Conservation (phyloP, 169 alveolate species). For the Plasmodium vivax region DNA sequence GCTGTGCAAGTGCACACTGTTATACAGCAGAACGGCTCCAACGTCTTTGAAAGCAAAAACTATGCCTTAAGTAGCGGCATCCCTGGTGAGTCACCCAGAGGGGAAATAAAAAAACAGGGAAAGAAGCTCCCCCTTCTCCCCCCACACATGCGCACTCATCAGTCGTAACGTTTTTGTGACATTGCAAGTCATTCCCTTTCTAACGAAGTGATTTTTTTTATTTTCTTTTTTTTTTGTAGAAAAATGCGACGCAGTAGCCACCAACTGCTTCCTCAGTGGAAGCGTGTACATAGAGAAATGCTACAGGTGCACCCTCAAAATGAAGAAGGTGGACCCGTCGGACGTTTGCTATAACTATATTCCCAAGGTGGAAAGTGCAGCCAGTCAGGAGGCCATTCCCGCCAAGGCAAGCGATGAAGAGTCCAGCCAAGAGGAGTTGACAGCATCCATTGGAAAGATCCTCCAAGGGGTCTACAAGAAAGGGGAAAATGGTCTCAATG, state of each 20-base stretch:
- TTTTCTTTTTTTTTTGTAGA: background rate
- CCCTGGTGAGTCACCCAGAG: background rate
- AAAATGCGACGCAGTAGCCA: background rate
- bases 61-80: constrained; percentile 14
- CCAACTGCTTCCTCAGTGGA: background rate
- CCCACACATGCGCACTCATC: background rate
- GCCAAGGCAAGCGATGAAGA: background rate
- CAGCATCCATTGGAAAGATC: background rate
- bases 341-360: background rate
- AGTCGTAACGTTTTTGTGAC: background rate
- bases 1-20: constrained; percentile 10
- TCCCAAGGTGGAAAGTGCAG: background rate
- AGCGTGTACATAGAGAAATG: background rate
- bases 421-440: background rate
- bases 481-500: background rate
- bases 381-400: background rate
- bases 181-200: background rate
- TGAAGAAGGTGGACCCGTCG: background rate
- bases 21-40: background rate
- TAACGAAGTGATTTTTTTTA: background rate
- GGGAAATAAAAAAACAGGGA: background rate
- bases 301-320: background rate
- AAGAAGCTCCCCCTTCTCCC: background rate
- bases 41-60: constrained; percentile 16
- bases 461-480: background rate